Conservation (phyloP, 2,329 filamentous ascomycete genomes). For the Neonectria coccinea region DNA sequence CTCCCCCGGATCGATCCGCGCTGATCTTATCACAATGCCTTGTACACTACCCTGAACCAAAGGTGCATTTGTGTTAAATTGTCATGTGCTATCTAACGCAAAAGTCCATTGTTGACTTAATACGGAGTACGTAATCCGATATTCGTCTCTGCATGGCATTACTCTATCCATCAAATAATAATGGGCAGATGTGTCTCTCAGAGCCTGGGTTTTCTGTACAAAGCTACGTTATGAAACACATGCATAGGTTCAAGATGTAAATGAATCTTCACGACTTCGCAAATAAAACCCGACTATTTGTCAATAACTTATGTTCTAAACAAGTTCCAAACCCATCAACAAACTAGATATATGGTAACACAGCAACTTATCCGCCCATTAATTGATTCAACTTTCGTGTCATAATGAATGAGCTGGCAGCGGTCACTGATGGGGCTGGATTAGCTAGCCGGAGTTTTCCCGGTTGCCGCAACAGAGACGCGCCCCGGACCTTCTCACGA, state of each 20-base stretch:
- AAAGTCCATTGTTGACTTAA: background rate
- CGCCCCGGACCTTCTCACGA: constrained; percentile 14
- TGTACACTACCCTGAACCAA: constrained; percentile 7
- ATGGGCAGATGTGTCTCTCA: no score
- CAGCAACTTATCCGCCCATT: background rate
- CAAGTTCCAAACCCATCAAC: no score
- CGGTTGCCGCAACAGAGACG: constrained; percentile 18
- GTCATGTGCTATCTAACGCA: background rate
- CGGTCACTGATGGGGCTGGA: background rate
- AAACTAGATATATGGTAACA: no score
- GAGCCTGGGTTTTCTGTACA: no score
- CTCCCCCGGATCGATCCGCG: background rate
- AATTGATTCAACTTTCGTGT: background rate
- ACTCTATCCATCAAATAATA: background rate
- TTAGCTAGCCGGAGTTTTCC: constrained; percentile 37
- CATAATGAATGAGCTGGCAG: background rate
- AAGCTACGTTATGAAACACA: no score
- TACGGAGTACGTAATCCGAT: background rate
- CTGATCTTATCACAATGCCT: constrained; percentile 17
- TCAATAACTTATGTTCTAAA: no score
- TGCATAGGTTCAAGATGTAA: no score
- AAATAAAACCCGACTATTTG: no score
- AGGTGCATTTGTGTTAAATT: background rate
- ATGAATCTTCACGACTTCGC: no score
- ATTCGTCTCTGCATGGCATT: background rate